Evolutionary conservation across 306 rosid genomes (phyloP), one percentile per base, ranked within the genome.

Genomic region (Hylodesmum podocarpum): DNA sequence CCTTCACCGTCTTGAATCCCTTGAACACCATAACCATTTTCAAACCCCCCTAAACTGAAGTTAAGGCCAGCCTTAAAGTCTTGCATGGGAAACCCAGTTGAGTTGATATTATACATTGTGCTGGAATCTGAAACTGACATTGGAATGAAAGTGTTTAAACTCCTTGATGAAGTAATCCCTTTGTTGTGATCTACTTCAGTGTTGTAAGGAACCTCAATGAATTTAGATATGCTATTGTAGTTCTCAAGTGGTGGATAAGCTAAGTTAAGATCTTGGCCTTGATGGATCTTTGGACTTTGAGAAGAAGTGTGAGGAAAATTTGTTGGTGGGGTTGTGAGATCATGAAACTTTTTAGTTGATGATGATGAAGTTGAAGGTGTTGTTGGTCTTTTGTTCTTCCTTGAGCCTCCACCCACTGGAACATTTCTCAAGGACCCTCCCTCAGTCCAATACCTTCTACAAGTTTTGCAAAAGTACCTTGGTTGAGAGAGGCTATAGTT

Each of bases 371-470:
- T 0, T 62, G 92, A 25, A 5, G 92, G 59, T 8, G 84, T 46
- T 8, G 84, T 46, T 5, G 98, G 78, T 75, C 93, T 87, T 66
- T 91, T 94, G 89, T 91, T 94, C 82, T 94, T 94, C 82, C 98
- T 84, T 11, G 98, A 90, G 18, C 97, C 96, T 31, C 98, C 98
- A 62, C 98, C 98, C 1, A 94, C 98, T 7, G 97, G 98, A 73
- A 94, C 96, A 77, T 90, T 94, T 65, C 98, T 90, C 50, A 94
- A 74, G 18, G 98, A 91, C 2, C 98, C 98, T 69, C 98, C 98
- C 44, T 91, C 96, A 77, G 98, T 94, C 98, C 98, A 94, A 72
- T 94, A 94, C 90, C 98, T 91, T 72, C 95, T 74, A 74, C 98
- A 94, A 63, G 97, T 86, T 82, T 94, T 94, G 87, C 98, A 94